Base-by-base conservation (phyloP, 2,329 filamentous ascomycete genomes). In the Elsinoe necatrix region DNA sequence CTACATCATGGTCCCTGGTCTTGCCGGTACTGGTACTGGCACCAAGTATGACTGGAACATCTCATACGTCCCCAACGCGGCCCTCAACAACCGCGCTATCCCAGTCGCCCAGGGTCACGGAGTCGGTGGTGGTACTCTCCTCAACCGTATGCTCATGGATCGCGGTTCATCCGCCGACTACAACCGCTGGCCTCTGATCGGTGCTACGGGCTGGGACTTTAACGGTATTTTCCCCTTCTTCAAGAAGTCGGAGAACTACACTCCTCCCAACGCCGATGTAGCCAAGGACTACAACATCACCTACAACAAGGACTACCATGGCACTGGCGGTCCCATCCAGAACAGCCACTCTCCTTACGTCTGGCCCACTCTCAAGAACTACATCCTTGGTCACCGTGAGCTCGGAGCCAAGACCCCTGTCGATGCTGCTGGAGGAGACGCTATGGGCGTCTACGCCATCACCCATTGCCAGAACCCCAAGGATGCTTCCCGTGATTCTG, bases 191-290 rank as follows among this genome's bases (percentile, higher is more conserved):
- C 73, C 69, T 1, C 61, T 69, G 2, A 67, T 72, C 0, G 68
- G 66, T 1, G 75, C 80, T 55, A 48, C 70, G 1, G 64, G 68
- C 1, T 81, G 77, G 69, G 71, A 70, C 58, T 77, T 75, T 56
- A 64, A 75, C 3, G 70, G 70, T 8, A 69, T 79, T 27, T 66
- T 75, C 14, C 73, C 74, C 1, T 81, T 74, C 64, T 66, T 70
- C 62, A 63, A 65, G 42, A 71, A 70, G 63, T 69, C 71, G 54
- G 68, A 71, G 56, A 71, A 64, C 2, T 63, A 71, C 11, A 67
- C 71, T 51, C 64, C 64, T 1, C 65, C 67, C 43, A 61, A 64
- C 8, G 63, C 64, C 9, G 54, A 58, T 39, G 63, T 69, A n/a
- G 62, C 63, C 0, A 63, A 69, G 51, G 59, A 61, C 16, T 61